Evolutionary conservation across 202 grass and related monocot genomes (phyloP).

Genomic region (Musa balbisiana): DNA sequence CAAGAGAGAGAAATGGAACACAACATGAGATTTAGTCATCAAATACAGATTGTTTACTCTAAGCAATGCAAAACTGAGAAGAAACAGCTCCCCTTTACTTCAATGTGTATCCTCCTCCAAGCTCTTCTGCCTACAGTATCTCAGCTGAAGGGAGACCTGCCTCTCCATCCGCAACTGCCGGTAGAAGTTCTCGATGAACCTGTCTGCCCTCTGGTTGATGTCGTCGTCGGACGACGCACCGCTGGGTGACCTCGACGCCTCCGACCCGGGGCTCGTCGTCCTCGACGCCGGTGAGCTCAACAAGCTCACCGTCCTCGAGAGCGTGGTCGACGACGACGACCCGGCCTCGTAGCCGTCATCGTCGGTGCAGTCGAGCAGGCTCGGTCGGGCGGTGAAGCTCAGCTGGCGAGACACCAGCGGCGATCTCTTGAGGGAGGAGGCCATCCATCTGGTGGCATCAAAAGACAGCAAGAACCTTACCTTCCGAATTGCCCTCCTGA

Average conservation of each 20-base stretch:
- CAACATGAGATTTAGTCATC: no score
- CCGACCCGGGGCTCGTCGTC: slow-evolving; percentile 20
- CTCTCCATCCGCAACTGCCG: slow-evolving; percentile 65
- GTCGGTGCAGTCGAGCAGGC: slow-evolving; percentile 33
- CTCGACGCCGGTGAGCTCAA: slow-evolving; percentile 11
- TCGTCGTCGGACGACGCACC: slow-evolving; percentile 29
- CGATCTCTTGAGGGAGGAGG: slow-evolving; percentile 17
- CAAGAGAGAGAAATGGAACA: no score
- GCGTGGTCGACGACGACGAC: not conserved
- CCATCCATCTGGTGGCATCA: slow-evolving; percentile 51
- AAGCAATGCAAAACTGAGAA: no score
- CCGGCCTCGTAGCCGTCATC: not conserved
- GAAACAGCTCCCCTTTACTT: no score
- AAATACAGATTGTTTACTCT: no score
- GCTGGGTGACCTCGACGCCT: not conserved
- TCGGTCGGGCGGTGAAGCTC: slow-evolving; percentile 38
- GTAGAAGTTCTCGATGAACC: slow-evolving; percentile 67
- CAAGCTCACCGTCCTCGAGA: slow-evolving; percentile 29
- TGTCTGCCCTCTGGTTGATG: slow-evolving; percentile 49
- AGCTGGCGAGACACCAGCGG: slow-evolving; percentile 12
- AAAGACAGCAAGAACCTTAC: slow-evolving; percentile 67
- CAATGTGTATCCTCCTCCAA: slow-evolving; percentile 22
- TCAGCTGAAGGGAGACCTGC: slow-evolving; percentile 64
- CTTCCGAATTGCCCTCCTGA: slow-evolving; percentile 45
- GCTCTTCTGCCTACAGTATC: slow-evolving; percentile 32